These are phyloP conservation scores for Gloeopeniophorella convolvens DNA, from an alignment of 768 basidiomycete species.

Conservation along the genomic window DNA sequence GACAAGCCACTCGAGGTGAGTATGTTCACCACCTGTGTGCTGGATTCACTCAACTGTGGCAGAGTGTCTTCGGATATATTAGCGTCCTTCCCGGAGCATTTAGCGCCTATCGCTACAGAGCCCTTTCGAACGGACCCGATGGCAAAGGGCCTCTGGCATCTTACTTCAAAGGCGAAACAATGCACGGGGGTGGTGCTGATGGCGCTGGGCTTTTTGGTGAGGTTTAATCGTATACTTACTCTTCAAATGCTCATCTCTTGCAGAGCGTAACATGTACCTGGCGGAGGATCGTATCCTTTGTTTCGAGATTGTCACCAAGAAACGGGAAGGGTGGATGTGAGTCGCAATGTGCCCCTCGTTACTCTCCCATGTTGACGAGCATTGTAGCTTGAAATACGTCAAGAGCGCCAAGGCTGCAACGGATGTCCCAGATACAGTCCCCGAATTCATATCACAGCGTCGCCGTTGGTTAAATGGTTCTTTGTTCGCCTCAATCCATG, in stretches of 20 bases:
- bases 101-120: conserved; percentile 86
- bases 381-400: conserved; percentile 69
- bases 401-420: conserved; percentile 93
- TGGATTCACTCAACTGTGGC: background rate
- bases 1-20: conserved; percentile 90
- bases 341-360: conserved; percentile 26
- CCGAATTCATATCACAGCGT: conserved; percentile 93
- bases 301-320: conserved; percentile 91
- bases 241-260: background rate
- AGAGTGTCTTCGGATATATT: conserved; percentile 83
- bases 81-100: conserved; percentile 89
- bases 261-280: conserved; percentile 86
- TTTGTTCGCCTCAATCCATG: conserved; percentile 88
- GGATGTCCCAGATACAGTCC: conserved; percentile 89
- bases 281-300: conserved; percentile 89
- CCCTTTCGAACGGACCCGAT: conserved; percentile 78
- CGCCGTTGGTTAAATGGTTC: conserved; percentile 88
- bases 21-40: too few species aligned
- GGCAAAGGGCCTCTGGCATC: conserved; percentile 87
- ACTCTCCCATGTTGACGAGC: background rate
- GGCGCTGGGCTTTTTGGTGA: conserved; percentile 62
- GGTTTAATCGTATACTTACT: too few species aligned
- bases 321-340: conserved; percentile 74
- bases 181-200: conserved; percentile 59
- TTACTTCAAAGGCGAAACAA: conserved; percentile 89